Evolutionary conservation across 345 rosid genomes (phyloP).

Genomic region (Populus pruinosa): DNA sequence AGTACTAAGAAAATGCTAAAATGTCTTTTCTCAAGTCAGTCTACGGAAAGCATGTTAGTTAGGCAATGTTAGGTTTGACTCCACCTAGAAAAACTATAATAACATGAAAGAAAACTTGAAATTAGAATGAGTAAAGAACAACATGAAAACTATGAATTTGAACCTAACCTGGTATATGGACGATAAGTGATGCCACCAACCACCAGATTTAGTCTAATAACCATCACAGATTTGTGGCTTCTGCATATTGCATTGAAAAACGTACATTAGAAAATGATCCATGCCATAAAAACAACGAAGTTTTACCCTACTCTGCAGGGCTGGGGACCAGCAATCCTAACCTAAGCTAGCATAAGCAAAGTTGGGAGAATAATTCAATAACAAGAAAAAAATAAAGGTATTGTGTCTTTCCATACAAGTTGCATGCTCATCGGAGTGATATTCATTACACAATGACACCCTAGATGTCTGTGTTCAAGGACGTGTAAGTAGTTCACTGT

Average conservation of each 20-base stretch:
- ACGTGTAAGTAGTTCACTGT: background rate
- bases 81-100: background rate
- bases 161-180: constrained; percentile 76
- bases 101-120: background rate
- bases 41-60: background rate
- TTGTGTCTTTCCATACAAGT: background rate
- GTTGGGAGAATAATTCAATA: background rate
- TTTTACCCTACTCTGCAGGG: background rate
- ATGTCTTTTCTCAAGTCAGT: background rate
- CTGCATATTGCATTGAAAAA: constrained; percentile 40
- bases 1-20: constrained; percentile 8
- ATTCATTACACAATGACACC: background rate
- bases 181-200: constrained; percentile 99
- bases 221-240: constrained; percentile 98
- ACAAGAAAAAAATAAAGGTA: background rate
- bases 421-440: background rate
- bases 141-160: background rate
- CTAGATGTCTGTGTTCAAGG: background rate
- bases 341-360: background rate
- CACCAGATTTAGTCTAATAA: constrained; percentile 73
- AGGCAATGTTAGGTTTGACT: background rate
- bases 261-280: background rate
- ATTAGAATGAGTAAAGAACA: background rate
- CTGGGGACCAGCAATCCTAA: background rate
- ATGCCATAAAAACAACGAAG: background rate